A percentile compares a stretch with the other conserved stretches of the same genome.
Conservation (phyloP, 1,139 yeast genomes). For the Suhomyces taliae region DNA sequence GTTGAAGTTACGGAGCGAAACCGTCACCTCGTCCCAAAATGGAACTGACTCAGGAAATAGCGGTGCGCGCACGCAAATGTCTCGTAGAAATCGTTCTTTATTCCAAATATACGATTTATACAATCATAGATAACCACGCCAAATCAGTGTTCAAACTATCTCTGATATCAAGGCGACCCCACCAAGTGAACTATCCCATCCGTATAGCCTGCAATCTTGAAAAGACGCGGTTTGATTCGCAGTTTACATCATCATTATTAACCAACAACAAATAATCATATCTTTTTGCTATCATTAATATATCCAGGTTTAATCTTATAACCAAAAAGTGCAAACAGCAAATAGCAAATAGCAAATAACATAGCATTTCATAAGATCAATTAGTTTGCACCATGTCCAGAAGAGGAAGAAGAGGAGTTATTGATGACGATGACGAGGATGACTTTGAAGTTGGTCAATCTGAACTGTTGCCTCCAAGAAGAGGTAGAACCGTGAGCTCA, state of each 20-base stretch:
- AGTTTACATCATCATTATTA: neutral
- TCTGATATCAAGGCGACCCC: no score
- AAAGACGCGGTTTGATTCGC: neutral
- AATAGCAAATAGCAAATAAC: no score
- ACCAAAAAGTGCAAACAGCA: no score
- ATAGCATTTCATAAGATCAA: no score
- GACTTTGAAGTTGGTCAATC: slow-evolving; percentile 15
- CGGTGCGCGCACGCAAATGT: slow-evolving; percentile 4
- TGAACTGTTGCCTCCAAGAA: slow-evolving; percentile 12
- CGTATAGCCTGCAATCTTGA: no score
- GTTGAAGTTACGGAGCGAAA: neutral
- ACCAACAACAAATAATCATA: neutral
- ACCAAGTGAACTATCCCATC: no score
- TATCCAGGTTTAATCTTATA: no score
- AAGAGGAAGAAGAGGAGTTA: slow-evolving; percentile 17
- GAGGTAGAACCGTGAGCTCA: slow-evolving; percentile 8
- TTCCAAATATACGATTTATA: neutral
- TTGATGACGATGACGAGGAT: slow-evolving; percentile 21
- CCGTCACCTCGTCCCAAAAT: neutral
- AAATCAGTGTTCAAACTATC: no score
- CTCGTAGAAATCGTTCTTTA: slow-evolving; percentile 1
- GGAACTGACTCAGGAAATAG: neutral
- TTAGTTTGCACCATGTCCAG: slow-evolving; percentile 1
- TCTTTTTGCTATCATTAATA: no score
- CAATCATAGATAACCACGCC: neutral